phyloP scores from a whole-genome alignment of 2,329 filamentous ascomycete genomes.

The Cytospora piceicola region DNA sequence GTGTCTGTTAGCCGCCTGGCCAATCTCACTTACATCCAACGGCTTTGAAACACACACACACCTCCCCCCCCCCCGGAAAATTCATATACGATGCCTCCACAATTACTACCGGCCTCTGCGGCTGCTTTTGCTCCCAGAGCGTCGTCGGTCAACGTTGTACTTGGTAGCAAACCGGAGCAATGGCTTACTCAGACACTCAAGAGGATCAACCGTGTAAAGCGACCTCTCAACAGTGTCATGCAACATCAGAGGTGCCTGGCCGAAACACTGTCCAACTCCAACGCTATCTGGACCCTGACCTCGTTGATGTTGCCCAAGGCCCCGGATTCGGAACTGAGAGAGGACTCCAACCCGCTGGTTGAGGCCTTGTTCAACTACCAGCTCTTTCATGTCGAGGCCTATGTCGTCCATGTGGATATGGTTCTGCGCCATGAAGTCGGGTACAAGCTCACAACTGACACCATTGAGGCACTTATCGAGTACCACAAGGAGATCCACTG shows the following conservation, averaged over 20 bases:
- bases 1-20: slow-evolving; percentile 22
- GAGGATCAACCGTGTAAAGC: slow-evolving; percentile 94
- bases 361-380: slow-evolving; percentile 93
- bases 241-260: slow-evolving; percentile 96
- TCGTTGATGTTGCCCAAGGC: slow-evolving; percentile 92
- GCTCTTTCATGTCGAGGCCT: slow-evolving; percentile 91
- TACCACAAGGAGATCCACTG: slow-evolving; percentile 97
- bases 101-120: slow-evolving; percentile 92
- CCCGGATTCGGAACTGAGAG: slow-evolving; percentile 80
- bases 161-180: slow-evolving; percentile 83
- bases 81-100: slow-evolving; percentile 72
- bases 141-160: slow-evolving; percentile 90
- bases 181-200: slow-evolving; percentile 98
- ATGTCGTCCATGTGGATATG: slow-evolving; percentile 99
- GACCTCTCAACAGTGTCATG: slow-evolving; percentile 92
- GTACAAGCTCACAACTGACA: slow-evolving; percentile 94
- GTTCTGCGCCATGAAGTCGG: slow-evolving; percentile 96
- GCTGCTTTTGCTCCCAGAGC: slow-evolving; percentile 91
- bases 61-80: slow-evolving; percentile 17
- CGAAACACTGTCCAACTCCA: slow-evolving; percentile 85
- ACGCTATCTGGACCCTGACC: slow-evolving; percentile 92
- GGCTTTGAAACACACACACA: no score
- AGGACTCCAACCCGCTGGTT: slow-evolving; percentile 79
- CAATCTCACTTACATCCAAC: slow-evolving; percentile 26
- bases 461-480: slow-evolving; percentile 89